Percentiles rank a stretch among this genome's conserved stretches.
These are phyloP conservation scores for Amanita fuliginea DNA, from an alignment of 768 basidiomycete species.

Conservation along the genomic window DNA sequence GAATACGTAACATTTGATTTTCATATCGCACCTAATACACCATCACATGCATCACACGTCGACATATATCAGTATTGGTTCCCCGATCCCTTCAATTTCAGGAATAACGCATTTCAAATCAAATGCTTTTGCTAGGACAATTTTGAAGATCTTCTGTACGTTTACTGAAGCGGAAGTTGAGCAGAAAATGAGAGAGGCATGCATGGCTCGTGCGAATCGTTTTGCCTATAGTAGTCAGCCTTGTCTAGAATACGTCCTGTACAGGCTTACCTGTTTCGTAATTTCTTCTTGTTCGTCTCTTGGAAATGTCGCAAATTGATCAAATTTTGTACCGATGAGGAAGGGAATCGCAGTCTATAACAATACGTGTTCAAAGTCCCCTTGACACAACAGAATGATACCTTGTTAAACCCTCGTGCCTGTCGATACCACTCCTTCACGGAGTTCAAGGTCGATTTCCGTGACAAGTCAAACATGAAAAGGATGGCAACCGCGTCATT, in stretches of 20 bases:
- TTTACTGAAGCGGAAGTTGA: constrained; percentile 98
- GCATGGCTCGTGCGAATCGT: constrained; percentile 98
- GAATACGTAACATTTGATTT: background rate
- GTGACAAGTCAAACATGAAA: constrained; percentile 99
- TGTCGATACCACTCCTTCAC: constrained; percentile 99
- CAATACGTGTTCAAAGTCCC: background rate
- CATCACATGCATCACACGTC: constrained; percentile 66
- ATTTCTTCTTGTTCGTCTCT: constrained; percentile 99
- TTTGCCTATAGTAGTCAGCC: constrained; percentile 54
- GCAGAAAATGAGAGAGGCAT: constrained; percentile 98
- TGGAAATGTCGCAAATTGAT: constrained; percentile 92
- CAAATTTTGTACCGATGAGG: constrained; percentile 97
- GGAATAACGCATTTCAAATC: constrained; percentile 98
- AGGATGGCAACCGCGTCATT: constrained; percentile 99
- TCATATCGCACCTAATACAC: background rate
- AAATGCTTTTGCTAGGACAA: constrained; percentile 93
- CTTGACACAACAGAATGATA: constrained; percentile 21
- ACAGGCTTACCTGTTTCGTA: constrained; percentile 73
- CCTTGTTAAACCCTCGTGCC: constrained; percentile 98
- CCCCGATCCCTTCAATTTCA: constrained; percentile 94
- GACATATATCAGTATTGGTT: constrained; percentile 91
- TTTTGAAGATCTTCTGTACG: constrained; percentile 99
- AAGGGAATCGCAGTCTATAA: constrained; percentile 94
- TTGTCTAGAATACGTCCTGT: constrained; percentile 2
- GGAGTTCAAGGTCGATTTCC: constrained; percentile 95